Conservation (phyloP, 2,329 filamentous ascomycete species). For the Ambrosiella cleistominuta region DNA sequence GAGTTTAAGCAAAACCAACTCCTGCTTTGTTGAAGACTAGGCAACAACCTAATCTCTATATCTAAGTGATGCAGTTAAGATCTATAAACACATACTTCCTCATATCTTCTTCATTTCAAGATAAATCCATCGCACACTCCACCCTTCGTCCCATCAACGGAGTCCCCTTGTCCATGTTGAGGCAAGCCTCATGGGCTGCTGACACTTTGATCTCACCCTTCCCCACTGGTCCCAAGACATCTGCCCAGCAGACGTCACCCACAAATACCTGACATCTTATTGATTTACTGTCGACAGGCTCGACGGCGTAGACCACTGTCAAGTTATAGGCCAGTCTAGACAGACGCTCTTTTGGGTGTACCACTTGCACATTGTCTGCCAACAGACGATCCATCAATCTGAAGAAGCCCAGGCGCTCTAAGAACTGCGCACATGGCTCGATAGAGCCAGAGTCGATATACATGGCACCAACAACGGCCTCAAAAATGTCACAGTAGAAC, state of each 20-base stretch:
- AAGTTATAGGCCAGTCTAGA: not conserved
- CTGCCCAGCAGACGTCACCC: constrained; percentile 27
- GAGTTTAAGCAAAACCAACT: no score
- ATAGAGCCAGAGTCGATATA: constrained; percentile 63
- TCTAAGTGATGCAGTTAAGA: not conserved
- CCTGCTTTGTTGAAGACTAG: no score
- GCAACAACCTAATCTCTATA: no score
- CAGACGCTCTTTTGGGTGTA: constrained; percentile 43
- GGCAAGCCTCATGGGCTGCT: constrained; percentile 25
- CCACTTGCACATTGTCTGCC: constrained; percentile 35
- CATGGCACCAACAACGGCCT: constrained; percentile 63
- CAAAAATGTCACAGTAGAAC: constrained; percentile 69
- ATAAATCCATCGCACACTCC: not conserved
- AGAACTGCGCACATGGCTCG: constrained; percentile 37
- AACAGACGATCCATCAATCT: constrained; percentile 44
- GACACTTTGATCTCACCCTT: constrained; percentile 35
- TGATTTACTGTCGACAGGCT: constrained; percentile 36
- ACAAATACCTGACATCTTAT: constrained; percentile 33
- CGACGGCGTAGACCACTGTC: constrained; percentile 34
- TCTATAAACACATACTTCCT: not conserved
- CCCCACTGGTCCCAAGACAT: constrained; percentile 28
- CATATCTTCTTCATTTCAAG: not conserved
- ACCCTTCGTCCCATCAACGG: not conserved
- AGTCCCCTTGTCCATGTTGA: not conserved
- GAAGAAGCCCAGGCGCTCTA: constrained; percentile 48